These are phyloP conservation scores for Russula dissimulans DNA, from an alignment of 768 basidiomycete species.

Conservation along the genomic window DNA sequence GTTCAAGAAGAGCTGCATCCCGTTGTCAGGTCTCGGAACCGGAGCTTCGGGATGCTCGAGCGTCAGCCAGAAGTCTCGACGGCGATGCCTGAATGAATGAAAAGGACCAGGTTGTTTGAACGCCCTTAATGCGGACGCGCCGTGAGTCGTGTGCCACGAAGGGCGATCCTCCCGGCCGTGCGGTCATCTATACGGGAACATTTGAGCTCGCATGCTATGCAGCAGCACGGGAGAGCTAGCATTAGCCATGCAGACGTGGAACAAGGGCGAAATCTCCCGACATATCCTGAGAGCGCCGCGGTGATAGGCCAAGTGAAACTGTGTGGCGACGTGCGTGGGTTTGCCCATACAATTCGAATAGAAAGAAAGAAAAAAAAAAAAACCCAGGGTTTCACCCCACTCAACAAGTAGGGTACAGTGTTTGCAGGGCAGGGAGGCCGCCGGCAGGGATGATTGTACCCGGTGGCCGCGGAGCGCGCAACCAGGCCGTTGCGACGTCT, in stretches of 20 bases:
- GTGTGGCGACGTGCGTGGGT: neutral
- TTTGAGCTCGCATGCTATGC: no score
- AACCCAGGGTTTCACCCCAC: neutral
- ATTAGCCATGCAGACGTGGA: neutral
- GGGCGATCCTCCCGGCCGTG: neutral
- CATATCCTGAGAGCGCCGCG: neutral
- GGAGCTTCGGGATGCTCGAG: neutral
- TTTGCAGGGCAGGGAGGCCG: no score
- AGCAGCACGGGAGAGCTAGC: no score
- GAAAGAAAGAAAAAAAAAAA: neutral
- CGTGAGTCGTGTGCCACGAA: neutral
- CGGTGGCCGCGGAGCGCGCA: constrained; percentile 12
- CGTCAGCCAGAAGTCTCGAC: neutral
- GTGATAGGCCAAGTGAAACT: neutral
- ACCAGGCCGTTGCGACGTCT: neutral
- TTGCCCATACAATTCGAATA: neutral
- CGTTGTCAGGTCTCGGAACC: constrained; percentile 7
- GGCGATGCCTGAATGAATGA: neutral
- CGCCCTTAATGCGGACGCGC: neutral
- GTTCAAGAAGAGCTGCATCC: neutral
- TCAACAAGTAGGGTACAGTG: neutral
- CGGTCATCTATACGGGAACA: neutral
- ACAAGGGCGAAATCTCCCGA: neutral
- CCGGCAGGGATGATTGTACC: neutral
- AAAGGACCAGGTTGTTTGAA: neutral